Evolutionary conservation across 257 asterid species (phyloP), one percentile per base, ranked within the genome.

Genomic region (Rehmannia glutinosa): DNA sequence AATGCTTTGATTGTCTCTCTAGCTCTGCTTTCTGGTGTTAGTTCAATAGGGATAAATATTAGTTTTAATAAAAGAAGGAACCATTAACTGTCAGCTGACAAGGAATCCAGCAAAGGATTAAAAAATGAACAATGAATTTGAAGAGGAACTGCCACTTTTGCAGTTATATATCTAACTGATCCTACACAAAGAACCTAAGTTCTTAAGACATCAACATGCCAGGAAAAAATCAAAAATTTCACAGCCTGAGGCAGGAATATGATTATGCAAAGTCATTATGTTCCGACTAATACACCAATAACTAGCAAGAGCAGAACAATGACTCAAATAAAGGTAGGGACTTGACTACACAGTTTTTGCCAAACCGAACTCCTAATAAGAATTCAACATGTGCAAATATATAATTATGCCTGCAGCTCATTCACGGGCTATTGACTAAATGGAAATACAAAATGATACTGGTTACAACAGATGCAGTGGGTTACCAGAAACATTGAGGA

Each of bases 401-500:
- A 52, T 27, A 27, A 38, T 41, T 27, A 53, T 46, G 13, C 57
- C 27, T 35, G 62, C 27, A 73, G 39, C 43, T 46, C 43, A 70
- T 42, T 6, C 62, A 61, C 64, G 20, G 68, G 73, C 25, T 70
- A 72, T 13, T 9, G 43, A 46, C 54, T 65, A 27, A 66, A 65
- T 24, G 64, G 39, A 45, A 20, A 66, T 20, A 28, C 11, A 43
- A 57, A 46, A 42, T 25, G 59, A 33, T 51, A 64, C 33, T 27
- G 56, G 51, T 75, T 38, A 72, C 41, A 64, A 56, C 70, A 64
- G 72, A 66, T 27, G 59, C 32, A 59, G 60, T 60, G 52, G 28
- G 33, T 62, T 71, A 94, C 99, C 99, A 86, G 97, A 79, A 66
- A 80, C 73, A 58, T 71, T 73, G 53, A 91, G 88, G 68, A 85